A percentile compares a stretch with the other conserved stretches of the same genome.
Conservation (phyloP, 1,284 basidiomycete genomes). For the Fomitiporia mediterranea region DNA sequence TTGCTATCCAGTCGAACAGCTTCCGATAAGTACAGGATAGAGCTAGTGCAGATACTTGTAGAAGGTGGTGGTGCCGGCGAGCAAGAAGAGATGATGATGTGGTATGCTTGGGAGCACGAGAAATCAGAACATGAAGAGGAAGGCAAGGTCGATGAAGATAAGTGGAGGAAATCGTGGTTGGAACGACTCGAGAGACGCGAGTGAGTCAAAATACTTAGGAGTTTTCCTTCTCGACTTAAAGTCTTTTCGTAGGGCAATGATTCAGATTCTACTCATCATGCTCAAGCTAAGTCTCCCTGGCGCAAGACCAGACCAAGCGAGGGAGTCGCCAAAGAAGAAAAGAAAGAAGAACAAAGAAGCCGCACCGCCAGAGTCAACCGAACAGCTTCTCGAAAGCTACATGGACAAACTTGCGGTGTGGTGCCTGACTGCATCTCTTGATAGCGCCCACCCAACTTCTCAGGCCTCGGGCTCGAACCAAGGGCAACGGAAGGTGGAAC, state of each 20-base stretch:
- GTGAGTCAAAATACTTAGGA: constrained; percentile 36
- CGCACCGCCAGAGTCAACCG: constrained; percentile 25
- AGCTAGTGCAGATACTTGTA: constrained; percentile 51
- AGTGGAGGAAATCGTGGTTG: constrained; percentile 52
- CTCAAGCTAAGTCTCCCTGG: constrained; percentile 59
- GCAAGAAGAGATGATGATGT: constrained; percentile 68
- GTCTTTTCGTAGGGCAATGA: constrained; percentile 48
- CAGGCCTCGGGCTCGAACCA: constrained; percentile 8
- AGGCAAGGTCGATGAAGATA: constrained; percentile 34
- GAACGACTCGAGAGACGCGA: constrained; percentile 66
- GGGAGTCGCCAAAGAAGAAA: constrained; percentile 7
- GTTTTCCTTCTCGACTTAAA: neutral
- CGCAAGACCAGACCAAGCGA: constrained; percentile 27
- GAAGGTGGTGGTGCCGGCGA: constrained; percentile 55
- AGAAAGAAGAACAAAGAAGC: constrained; percentile 31
- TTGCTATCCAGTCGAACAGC: constrained; percentile 53
- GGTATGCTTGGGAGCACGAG: constrained; percentile 60
- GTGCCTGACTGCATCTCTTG: constrained; percentile 53
- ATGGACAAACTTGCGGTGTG: constrained; percentile 75
- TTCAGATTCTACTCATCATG: constrained; percentile 66
- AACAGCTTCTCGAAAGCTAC: constrained; percentile 59
- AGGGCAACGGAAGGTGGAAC: constrained; percentile 32
- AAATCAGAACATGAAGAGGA: constrained; percentile 28
- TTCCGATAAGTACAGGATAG: constrained; percentile 57
- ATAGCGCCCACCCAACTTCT: constrained; percentile 25